Conservation (phyloP, 1,284 basidiomycete species). For the Schizopora paradoxa region DNA sequence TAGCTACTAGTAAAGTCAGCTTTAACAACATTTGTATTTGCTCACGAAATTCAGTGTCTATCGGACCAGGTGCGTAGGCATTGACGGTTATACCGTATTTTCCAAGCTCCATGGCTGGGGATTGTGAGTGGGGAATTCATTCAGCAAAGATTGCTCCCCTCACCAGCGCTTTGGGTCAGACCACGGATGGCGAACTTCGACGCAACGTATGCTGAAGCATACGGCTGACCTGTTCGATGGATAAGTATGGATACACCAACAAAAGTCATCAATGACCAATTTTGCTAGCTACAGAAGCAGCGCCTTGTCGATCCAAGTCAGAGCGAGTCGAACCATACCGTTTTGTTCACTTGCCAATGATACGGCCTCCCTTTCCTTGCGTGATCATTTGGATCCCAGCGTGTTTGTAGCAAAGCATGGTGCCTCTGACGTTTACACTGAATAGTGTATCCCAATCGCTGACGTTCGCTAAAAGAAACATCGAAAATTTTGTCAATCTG, state of each 20-base stretch:
- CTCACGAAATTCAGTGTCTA: constrained; percentile 24
- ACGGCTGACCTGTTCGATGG: constrained; percentile 4
- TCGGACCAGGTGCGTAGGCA: constrained; percentile 25
- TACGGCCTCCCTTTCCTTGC: constrained; percentile 18
- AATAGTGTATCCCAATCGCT: constrained; percentile 16
- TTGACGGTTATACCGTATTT: constrained; percentile 26
- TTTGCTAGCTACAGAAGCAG: constrained; percentile 8
- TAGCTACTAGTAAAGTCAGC: background rate
- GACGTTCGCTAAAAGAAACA: constrained; percentile 12
- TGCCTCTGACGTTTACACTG: constrained; percentile 17
- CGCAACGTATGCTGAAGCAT: constrained; percentile 10
- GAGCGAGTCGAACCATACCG: background rate
- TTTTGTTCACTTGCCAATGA: constrained; percentile 10
- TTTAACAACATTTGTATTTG: too few species aligned
- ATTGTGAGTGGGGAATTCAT: too few species aligned
- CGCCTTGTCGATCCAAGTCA: constrained; percentile 4
- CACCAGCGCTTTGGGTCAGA: constrained; percentile 14
- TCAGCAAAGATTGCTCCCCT: too few species aligned
- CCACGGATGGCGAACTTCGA: constrained; percentile 14
- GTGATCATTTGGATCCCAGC: constrained; percentile 22
- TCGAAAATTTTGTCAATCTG: background rate
- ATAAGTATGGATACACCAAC: background rate
- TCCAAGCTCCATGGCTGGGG: constrained; percentile 18
- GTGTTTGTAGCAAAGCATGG: constrained; percentile 21
- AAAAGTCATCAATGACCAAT: constrained; percentile 1